These are phyloP conservation scores for Taxillus chinensis DNA, from an alignment of 164 flowering plant species.

Conservation along the genomic window DNA sequence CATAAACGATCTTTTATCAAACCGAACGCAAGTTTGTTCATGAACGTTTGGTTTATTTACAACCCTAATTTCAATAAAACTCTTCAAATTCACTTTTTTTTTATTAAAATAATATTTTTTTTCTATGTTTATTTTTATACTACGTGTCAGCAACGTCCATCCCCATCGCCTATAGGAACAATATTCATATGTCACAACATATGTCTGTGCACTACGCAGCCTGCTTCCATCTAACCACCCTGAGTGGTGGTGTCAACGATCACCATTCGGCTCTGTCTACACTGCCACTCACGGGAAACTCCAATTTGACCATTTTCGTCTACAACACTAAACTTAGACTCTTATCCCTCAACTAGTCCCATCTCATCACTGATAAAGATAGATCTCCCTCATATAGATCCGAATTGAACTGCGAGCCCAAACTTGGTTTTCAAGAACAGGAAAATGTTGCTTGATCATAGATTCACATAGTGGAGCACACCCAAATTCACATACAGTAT, in stretches of 20 bases:
- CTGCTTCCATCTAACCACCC: too few relatives aligned
- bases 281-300: slow-evolving; percentile 16
- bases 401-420: slow-evolving; percentile 70
- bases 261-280: slow-evolving; percentile 14
- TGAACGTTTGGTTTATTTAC: too few relatives aligned
- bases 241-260: slow-evolving; percentile 1
- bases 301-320: slow-evolving; percentile 54
- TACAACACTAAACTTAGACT: slow-evolving; percentile 56
- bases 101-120: too few relatives aligned
- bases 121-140: too few relatives aligned
- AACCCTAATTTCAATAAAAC: too few relatives aligned
- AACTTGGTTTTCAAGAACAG: slow-evolving; percentile 47
- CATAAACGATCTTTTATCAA: too few relatives aligned
- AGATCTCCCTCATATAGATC: slow-evolving; percentile 41
- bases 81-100: too few relatives aligned
- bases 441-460: slow-evolving; percentile 76
- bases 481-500: too few relatives aligned
- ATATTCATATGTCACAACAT: too few relatives aligned
- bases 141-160: too few relatives aligned
- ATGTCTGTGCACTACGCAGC: neutral
- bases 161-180: too few relatives aligned
- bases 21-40: too few relatives aligned
- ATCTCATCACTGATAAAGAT: slow-evolving; percentile 42
- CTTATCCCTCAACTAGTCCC: slow-evolving; percentile 67
- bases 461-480: slow-evolving; percentile 90